phyloP scores from a whole-genome alignment of 176 grass and related monocot genomes.

The Cenchrus purpureus region DNA sequence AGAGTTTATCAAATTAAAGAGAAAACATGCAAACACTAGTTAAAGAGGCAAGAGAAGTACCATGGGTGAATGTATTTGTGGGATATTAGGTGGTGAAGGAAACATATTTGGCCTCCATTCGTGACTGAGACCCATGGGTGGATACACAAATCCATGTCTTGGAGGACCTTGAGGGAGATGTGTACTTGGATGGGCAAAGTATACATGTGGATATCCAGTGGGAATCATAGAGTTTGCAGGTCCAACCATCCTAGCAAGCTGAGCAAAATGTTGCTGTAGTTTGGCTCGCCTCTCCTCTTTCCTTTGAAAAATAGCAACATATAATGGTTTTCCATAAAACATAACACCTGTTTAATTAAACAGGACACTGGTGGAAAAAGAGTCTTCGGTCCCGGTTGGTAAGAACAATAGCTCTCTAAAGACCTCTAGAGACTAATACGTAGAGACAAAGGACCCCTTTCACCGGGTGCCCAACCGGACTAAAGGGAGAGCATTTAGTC shows the following conservation, averaged over 20 bases:
- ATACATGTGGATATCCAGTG: conserved; percentile 61
- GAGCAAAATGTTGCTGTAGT: conserved; percentile 59
- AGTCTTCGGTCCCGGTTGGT: too few relatives aligned
- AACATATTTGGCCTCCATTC: conserved; percentile 67
- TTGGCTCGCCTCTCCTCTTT: conserved; percentile 77
- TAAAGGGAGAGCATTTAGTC: too few relatives aligned
- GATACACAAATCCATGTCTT: conserved; percentile 66
- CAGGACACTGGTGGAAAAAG: too few relatives aligned
- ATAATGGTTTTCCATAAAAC: conserved; percentile 85
- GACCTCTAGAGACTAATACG: too few relatives aligned
- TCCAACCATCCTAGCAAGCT: conserved; percentile 44
- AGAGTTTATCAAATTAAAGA: background rate
- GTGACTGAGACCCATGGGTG: conserved; percentile 47
- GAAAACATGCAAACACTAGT: background rate
- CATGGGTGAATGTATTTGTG: conserved; percentile 54
- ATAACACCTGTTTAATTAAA: conserved; percentile 63
- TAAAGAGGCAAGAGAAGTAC: conserved; percentile 35
- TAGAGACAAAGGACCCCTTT: too few relatives aligned
- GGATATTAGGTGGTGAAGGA: conserved; percentile 51
- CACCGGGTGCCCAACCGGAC: too few relatives aligned
- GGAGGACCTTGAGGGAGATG: conserved; percentile 57
- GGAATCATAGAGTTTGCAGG: conserved; percentile 54
- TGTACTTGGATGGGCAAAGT: conserved; percentile 61
- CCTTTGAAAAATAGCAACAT: conserved; percentile 77
- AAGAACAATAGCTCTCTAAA: too few relatives aligned